Percentiles rank a stretch among this genome's conserved stretches.
phyloP scores from a whole-genome alignment of 2,329 filamentous ascomycete species.

The Beauveria caledonica region DNA sequence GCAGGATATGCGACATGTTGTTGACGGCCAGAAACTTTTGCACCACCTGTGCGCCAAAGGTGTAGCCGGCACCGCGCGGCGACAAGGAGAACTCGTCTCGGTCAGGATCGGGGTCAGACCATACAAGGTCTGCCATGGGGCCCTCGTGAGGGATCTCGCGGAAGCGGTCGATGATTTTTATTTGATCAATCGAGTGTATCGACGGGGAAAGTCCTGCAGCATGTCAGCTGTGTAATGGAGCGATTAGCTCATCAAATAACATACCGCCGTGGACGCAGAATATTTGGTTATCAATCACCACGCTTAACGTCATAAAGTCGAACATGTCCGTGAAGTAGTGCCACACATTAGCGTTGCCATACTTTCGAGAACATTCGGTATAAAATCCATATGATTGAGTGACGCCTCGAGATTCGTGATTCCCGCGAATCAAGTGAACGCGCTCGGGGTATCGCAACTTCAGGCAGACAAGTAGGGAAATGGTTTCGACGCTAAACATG shows the following conservation, averaged over 20 bases:
- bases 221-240: not conserved
- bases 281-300: slow-evolving; percentile 97
- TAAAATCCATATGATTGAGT: slow-evolving; percentile 99
- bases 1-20: slow-evolving; percentile 92
- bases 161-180: slow-evolving; percentile 99
- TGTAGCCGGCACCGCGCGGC: slow-evolving; percentile 90
- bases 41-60: slow-evolving; percentile 94
- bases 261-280: slow-evolving; percentile 92
- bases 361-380: slow-evolving; percentile 97
- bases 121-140: slow-evolving; percentile 98
- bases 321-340: slow-evolving; percentile 99
- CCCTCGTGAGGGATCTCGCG: slow-evolving; percentile 97
- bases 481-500: slow-evolving; percentile 98
- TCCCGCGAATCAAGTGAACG: slow-evolving; percentile 96
- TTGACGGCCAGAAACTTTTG: slow-evolving; percentile 98
- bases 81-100: slow-evolving; percentile 94
- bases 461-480: slow-evolving; percentile 89
- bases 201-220: slow-evolving; percentile 65
- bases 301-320: slow-evolving; percentile 94
- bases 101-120: slow-evolving; percentile 97
- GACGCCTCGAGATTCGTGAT: slow-evolving; percentile 98
- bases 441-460: slow-evolving; percentile 97
- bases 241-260: not conserved
- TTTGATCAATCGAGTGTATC: slow-evolving; percentile 98
- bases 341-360: slow-evolving; percentile 98